Conservation (phyloP, 129 eudicot genomes). For the Tagetes erecta region DNA sequence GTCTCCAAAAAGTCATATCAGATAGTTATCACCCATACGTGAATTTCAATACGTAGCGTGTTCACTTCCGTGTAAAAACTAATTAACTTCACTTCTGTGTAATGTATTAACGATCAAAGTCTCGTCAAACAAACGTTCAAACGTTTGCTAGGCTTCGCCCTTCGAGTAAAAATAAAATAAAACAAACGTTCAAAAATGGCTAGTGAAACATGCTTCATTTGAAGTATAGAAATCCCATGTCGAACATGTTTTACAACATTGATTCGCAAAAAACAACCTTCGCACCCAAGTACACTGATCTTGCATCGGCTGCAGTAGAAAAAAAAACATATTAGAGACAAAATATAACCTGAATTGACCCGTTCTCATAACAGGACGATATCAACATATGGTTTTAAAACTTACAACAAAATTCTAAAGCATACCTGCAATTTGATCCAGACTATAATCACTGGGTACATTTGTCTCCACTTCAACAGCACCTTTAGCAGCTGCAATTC, state of each 20-base stretch:
- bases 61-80: neutral
- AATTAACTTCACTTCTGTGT: neutral
- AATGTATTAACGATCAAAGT: too few species aligned
- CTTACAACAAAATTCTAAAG: neutral
- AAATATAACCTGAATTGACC: neutral
- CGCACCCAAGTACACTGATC: conserved; percentile 57
- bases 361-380: neutral
- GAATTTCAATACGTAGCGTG: neutral
- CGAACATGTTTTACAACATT: conserved; percentile 37
- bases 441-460: conserved; percentile 51
- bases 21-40: neutral
- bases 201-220: conserved; percentile 3
- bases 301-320: conserved; percentile 73
- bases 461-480: conserved; percentile 74
- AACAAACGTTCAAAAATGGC: neutral
- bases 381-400: neutral
- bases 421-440: conserved; percentile 73
- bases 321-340: conserved; percentile 1
- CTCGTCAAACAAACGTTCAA: too few species aligned
- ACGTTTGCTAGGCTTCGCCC: too few species aligned
- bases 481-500: conserved; percentile 86
- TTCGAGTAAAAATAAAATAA: neutral
- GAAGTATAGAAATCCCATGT: neutral
- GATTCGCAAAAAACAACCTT: conserved; percentile 57
- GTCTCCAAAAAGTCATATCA: too few species aligned